Evolutionary conservation across 208 protist genomes (phyloP), one percentile per base, ranked within the genome.

Genomic region (Naegleria lovaniensis): DNA sequence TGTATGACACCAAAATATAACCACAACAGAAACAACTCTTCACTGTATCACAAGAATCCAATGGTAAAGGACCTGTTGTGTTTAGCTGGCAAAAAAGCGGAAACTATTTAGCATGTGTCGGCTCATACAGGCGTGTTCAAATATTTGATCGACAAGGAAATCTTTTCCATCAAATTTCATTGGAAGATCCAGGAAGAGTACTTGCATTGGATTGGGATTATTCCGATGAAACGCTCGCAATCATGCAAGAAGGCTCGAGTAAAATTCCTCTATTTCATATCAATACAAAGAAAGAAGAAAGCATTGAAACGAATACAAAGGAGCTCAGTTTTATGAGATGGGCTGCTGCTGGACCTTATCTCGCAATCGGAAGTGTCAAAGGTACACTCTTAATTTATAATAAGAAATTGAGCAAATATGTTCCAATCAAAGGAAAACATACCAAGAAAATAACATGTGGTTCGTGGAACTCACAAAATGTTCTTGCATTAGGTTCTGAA

Each of bases 341-440:
- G 98, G 97, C 97, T 9, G 91, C 90, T 7, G 85, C 55, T 51
- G 95, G 96, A 22, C 93, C 95, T 36, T 91, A 93, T 75, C 94
- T 99, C 7, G 97, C 95, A 3, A 92, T 99, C 15, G 97, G 97
- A 41, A 95, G 94, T n/a, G 91, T 89, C 13, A 98, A 97, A 91
- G 98, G 98, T 11, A 95, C 94, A 58, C 91, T 98, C 29, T 91
- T 98, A 0, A 38, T 99, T 22, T 98, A 97, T 93, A 98, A 99
- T 93, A 95, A 96, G 43, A 93, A 94, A 39, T 98, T 95, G n/a
- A 90, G 93, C n/a, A 95, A 96, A 52, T 97, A 98, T 88, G 93
- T 95, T 13, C 95, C 97, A 0, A 92, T 98, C 29, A 85, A 95
- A 6, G 96, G 95, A 58, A 97, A 96, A 43, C 97, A 99, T 93